Evolutionary conservation across 441 rosid genomes (phyloP).

Genomic region (Erysimum cheiri): DNA sequence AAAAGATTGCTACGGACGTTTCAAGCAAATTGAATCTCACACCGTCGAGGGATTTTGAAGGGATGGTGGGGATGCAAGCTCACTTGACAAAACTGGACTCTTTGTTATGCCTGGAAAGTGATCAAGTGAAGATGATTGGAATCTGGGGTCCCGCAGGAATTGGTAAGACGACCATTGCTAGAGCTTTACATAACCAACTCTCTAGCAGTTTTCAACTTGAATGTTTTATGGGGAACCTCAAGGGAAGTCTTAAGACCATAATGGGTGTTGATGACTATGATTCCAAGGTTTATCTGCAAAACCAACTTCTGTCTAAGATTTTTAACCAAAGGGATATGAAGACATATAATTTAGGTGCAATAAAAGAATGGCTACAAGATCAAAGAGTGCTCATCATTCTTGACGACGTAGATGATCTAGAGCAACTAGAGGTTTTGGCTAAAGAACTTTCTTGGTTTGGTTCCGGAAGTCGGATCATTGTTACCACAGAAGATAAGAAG

Average conservation of each 20-base stretch:
- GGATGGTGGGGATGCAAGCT: conserved; percentile 5
- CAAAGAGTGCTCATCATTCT: conserved; percentile 26
- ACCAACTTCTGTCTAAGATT: conserved; percentile 22
- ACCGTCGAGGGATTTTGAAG: conserved; percentile 22
- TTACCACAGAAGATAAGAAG: conserved; percentile 35
- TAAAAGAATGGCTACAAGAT: not conserved
- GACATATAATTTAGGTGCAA: not conserved
- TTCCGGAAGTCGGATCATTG: conserved; percentile 41
- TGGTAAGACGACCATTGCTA: conserved; percentile 22
- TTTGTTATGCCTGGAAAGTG: not conserved
- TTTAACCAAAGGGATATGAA: not conserved
- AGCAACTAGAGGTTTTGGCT: not conserved
- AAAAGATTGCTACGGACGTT: conserved; percentile 12
- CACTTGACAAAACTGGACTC: not conserved
- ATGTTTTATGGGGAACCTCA: conserved; percentile 4
- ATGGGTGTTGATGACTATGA: conserved; percentile 10
- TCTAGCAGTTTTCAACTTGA: not conserved
- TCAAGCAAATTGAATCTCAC: not conserved
- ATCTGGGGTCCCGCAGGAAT: conserved; percentile 14
- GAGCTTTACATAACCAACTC: not conserved
- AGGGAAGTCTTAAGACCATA: not conserved
- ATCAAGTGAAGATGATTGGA: conserved; percentile 9
- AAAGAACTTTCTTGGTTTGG: conserved; percentile 29
- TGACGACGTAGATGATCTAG: conserved; percentile 29
- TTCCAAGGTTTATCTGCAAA: not conserved